Evolutionary conservation across 441 rosid species (phyloP).

Genomic region (Metrosideros polymorpha): DNA sequence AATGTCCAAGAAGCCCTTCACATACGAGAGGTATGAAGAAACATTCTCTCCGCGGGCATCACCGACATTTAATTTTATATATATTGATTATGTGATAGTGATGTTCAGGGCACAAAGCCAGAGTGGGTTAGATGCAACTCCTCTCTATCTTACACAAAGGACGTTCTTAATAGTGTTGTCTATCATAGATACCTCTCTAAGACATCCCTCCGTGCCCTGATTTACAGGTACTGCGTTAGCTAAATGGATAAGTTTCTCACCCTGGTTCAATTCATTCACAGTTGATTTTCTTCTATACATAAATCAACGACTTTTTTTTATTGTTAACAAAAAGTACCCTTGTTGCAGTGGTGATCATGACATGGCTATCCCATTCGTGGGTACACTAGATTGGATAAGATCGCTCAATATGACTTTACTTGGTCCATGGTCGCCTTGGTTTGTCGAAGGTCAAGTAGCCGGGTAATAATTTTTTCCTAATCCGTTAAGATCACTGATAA

Average conservation of each 20-base stretch:
- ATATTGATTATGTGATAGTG: background rate
- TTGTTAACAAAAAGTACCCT: background rate
- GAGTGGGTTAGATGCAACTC: background rate
- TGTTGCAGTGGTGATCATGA: background rate
- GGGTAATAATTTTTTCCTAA: background rate
- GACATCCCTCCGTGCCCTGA: constrained; percentile 7
- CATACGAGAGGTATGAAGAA: constrained; percentile 2
- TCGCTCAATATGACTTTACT: background rate
- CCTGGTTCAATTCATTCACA: background rate
- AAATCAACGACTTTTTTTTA: background rate
- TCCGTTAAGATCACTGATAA: background rate
- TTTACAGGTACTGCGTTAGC: background rate
- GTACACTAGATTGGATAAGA: background rate
- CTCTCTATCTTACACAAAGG: background rate
- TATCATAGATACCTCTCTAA: constrained; percentile 3
- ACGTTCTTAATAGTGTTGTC: background rate
- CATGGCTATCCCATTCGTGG: background rate
- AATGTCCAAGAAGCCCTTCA: constrained; percentile 7
- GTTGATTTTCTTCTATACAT: background rate
- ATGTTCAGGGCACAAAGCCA: constrained; percentile 3
- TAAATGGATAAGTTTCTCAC: background rate
- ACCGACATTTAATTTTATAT: background rate
- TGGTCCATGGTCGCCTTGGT: background rate
- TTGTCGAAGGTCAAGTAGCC: background rate
- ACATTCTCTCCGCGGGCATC: background rate